These are phyloP conservation scores for Parascedosporium putredinis DNA, from an alignment of 2,329 filamentous ascomycete species.

Conservation along the genomic window DNA sequence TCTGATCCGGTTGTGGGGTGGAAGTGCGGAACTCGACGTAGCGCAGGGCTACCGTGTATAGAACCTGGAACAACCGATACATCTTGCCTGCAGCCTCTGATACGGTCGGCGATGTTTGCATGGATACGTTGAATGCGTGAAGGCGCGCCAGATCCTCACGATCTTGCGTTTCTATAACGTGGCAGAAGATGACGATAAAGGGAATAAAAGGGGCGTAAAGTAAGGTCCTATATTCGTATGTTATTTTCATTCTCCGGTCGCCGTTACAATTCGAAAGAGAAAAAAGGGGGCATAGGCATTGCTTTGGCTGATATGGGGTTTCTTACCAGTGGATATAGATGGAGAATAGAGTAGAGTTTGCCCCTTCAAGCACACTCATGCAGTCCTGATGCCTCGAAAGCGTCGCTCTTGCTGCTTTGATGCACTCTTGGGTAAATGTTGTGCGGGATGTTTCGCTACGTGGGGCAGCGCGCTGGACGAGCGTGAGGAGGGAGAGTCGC, in stretches of 20 bases:
- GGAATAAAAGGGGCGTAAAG: slow-evolving; percentile 42
- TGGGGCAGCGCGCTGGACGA: slow-evolving; percentile 32
- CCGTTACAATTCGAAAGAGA: too few species aligned
- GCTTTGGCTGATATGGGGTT: background rate
- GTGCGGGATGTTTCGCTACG: slow-evolving; percentile 15
- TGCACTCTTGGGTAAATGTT: slow-evolving; percentile 31
- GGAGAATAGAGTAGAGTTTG: slow-evolving; percentile 26
- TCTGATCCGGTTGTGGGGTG: slow-evolving; percentile 4
- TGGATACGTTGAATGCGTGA: slow-evolving; percentile 37
- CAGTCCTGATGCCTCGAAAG: slow-evolving; percentile 30
- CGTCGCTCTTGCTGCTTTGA: slow-evolving; percentile 29
- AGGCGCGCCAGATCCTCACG: slow-evolving; percentile 34
- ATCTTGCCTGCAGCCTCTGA: slow-evolving; percentile 41
- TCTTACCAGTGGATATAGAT: slow-evolving; percentile 32
- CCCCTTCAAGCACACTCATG: slow-evolving; percentile 25
- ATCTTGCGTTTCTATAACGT: slow-evolving; percentile 35
- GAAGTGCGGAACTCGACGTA: slow-evolving; percentile 42
- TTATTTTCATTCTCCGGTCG: too few species aligned
- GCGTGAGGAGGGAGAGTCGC: slow-evolving; percentile 28
- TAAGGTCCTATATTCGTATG: slow-evolving; percentile 27
- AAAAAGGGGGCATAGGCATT: too few species aligned
- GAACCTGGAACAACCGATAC: slow-evolving; percentile 46
- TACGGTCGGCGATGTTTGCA: slow-evolving; percentile 35
- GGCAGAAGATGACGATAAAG: slow-evolving; percentile 42
- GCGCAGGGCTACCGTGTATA: slow-evolving; percentile 46